These are phyloP conservation scores for Penicillium sp. DNA, from an alignment of 2,329 filamentous ascomycete genomes.

Conservation along the genomic window DNA sequence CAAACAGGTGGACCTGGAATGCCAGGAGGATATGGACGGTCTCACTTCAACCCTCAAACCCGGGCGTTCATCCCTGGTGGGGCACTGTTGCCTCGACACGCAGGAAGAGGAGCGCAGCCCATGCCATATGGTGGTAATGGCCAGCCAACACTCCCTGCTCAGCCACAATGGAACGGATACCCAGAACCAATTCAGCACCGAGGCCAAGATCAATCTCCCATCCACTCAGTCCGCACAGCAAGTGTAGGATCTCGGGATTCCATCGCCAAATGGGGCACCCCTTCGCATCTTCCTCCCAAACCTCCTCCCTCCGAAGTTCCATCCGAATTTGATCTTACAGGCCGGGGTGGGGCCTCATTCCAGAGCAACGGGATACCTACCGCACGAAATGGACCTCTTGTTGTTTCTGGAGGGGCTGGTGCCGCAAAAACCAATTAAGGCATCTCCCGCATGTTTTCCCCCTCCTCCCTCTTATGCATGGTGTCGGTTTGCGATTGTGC, in stretches of 20 bases:
- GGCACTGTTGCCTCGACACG: slow-evolving; percentile 36
- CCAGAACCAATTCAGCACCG: slow-evolving; percentile 28
- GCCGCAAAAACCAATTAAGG: slow-evolving; percentile 33
- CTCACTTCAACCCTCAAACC: slow-evolving; percentile 91
- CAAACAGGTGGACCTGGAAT: slow-evolving; percentile 79
- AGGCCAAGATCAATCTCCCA: slow-evolving; percentile 23
- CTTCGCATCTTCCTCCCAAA: slow-evolving; percentile 54
- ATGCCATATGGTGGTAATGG: slow-evolving; percentile 34
- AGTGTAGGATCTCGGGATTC: slow-evolving; percentile 39
- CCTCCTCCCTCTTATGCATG: not conserved
- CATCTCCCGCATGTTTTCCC: not conserved
- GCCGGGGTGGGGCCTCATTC: slow-evolving; percentile 31
- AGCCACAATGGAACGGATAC: slow-evolving; percentile 35
- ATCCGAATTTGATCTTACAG: slow-evolving; percentile 47
- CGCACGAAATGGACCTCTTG: slow-evolving; percentile 41
- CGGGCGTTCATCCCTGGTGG: slow-evolving; percentile 82
- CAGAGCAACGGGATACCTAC: slow-evolving; percentile 26
- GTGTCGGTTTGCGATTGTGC: not conserved
- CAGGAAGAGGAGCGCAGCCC: slow-evolving; percentile 36
- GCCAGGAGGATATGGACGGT: slow-evolving; percentile 80
- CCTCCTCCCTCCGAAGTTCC: slow-evolving; percentile 53
- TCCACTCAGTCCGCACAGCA: slow-evolving; percentile 24
- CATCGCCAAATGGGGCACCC: slow-evolving; percentile 56
- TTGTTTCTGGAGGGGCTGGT: slow-evolving; percentile 42
- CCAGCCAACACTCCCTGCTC: slow-evolving; percentile 24